Evolutionary conservation across 225 moss, liverwort and hornwort genomes (phyloP).

Genomic region (Neckera pumila): DNA sequence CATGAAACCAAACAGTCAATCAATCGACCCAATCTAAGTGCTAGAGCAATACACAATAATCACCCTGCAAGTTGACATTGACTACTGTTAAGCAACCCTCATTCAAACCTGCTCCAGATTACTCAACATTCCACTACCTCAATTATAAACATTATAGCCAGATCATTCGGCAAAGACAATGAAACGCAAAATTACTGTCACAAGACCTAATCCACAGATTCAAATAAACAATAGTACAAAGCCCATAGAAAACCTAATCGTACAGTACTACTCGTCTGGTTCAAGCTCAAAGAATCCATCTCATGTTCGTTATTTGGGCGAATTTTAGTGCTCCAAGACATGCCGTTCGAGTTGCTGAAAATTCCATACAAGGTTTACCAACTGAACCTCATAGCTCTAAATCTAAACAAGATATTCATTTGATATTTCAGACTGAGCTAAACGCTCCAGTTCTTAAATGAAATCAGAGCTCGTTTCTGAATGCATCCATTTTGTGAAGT

Average conservation of each 20-base stretch:
- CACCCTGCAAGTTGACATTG: neutral
- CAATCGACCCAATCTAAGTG: neutral
- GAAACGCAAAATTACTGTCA: neutral
- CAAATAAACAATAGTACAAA: neutral
- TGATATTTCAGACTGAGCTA: neutral
- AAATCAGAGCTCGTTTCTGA: neutral
- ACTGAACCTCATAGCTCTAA: neutral
- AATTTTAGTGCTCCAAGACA: neutral
- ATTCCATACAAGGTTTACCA: neutral
- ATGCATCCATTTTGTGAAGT: neutral
- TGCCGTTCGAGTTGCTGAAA: neutral
- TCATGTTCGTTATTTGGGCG: neutral
- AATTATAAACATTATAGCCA: neutral
- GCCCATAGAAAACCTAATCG: neutral
- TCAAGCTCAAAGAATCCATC: neutral
- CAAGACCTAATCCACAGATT: neutral
- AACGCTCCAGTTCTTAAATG: neutral
- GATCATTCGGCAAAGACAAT: neutral
- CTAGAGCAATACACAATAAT: neutral
- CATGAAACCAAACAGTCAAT: neutral
- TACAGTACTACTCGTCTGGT: neutral
- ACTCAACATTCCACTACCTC: neutral
- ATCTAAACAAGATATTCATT: neutral
- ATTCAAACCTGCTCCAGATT: neutral
- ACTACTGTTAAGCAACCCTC: neutral